Conservation (phyloP, 495 filamentous ascomycete species). For the Evernia prunastri region DNA sequence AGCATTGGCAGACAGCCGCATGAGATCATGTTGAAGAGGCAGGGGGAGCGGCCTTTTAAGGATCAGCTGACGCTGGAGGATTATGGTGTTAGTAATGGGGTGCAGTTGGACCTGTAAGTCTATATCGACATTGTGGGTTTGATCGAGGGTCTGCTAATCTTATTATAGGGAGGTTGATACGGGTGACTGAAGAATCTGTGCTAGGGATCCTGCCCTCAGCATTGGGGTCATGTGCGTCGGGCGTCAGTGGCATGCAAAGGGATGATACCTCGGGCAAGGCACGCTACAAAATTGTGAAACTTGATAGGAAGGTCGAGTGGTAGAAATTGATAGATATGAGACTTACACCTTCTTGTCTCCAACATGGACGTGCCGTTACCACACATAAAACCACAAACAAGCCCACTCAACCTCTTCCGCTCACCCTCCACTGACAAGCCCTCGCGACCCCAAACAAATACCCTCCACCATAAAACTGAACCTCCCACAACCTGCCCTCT, state of each 20-base stretch:
- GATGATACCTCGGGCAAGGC: neutral
- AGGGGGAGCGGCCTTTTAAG: slow-evolving; percentile 88
- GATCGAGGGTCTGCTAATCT: slow-evolving; percentile 10
- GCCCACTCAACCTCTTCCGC: neutral
- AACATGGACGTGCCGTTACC: neutral
- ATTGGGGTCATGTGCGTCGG: neutral
- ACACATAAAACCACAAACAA: neutral
- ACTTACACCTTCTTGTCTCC: neutral
- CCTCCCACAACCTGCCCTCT: neutral
- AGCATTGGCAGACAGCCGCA: slow-evolving; percentile 79
- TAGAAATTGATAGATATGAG: neutral
- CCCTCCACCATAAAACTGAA: neutral
- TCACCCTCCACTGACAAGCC: neutral
- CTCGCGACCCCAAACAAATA: neutral
- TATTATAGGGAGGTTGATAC: slow-evolving; percentile 57
- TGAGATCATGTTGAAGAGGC: slow-evolving; percentile 85
- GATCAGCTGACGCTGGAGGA: slow-evolving; percentile 78
- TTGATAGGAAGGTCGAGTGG: neutral
- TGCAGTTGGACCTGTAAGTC: slow-evolving; percentile 66
- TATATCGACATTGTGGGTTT: slow-evolving; percentile 18
- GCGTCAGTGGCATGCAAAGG: neutral
- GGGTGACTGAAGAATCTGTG: slow-evolving; percentile 49
- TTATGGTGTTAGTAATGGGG: slow-evolving; percentile 83
- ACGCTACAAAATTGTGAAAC: neutral
- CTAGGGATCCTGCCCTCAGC: too few species aligned